Conservation (phyloP, 2,329 filamentous ascomycete genomes). For the Zelopaecilomyces penicillatus region DNA sequence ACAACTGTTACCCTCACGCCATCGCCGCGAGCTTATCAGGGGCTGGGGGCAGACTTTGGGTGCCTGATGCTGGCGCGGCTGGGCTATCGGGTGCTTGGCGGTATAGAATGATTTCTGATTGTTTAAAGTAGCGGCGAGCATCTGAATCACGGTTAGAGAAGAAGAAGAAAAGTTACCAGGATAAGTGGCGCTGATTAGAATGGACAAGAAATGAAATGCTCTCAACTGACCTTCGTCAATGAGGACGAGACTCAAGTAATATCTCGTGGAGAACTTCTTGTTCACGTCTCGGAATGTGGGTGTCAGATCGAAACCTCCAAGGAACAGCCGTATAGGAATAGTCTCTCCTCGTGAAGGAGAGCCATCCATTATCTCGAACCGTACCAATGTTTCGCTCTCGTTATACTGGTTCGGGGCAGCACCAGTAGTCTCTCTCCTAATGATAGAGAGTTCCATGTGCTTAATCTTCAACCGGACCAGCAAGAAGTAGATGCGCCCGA, state of each 20-base stretch:
- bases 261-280: constrained; percentile 98
- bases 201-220: background rate
- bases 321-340: constrained; percentile 92
- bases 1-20: background rate
- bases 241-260: constrained; percentile 91
- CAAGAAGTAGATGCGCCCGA: constrained; percentile 96
- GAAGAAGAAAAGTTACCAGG: background rate
- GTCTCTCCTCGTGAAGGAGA: constrained; percentile 93
- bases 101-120: constrained; percentile 96
- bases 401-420: constrained; percentile 98
- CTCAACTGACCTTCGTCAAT: constrained; percentile 73
- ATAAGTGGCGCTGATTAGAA: background rate
- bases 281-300: constrained; percentile 99
- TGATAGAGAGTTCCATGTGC: constrained; percentile 98
- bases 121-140: constrained; percentile 95
- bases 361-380: constrained; percentile 99
- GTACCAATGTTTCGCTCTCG: constrained; percentile 94
- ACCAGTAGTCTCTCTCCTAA: constrained; percentile 91
- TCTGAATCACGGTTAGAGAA: constrained; percentile 43
- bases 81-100: constrained; percentile 61
- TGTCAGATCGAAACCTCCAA: constrained; percentile 94
- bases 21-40: constrained; percentile 38
- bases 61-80: constrained; percentile 25
- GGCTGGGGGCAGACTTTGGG: constrained; percentile 32
- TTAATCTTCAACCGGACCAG: constrained; percentile 97